phyloP scores from a whole-genome alignment of 2,329 filamentous ascomycete species.

The Didymellaceae sp. region DNA sequence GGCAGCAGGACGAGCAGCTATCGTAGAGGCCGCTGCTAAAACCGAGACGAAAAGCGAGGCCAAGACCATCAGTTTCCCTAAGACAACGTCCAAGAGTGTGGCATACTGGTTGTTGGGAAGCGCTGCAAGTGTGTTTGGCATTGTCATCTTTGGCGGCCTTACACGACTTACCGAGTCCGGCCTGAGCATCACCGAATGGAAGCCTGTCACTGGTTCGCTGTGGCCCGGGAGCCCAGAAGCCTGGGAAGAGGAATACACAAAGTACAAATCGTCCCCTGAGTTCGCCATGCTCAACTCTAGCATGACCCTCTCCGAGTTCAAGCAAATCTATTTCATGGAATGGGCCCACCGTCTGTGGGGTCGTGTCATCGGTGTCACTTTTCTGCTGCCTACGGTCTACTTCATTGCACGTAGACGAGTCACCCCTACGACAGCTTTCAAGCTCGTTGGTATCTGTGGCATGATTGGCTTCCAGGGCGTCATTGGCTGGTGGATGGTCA shows the following conservation, averaged over 20 bases:
- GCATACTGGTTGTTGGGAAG: conserved; percentile 94
- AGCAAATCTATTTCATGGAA: conserved; percentile 99
- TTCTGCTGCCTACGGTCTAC: conserved; percentile 86
- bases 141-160: conserved; percentile 92
- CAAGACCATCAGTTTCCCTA: conserved; percentile 54
- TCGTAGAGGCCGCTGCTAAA: conserved; percentile 22
- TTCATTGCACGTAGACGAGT: conserved; percentile 84
- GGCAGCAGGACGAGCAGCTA: conserved; percentile 19
- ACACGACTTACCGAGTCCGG: conserved; percentile 96
- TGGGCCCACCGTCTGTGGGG: conserved; percentile 97
- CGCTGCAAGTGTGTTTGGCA: conserved; percentile 92
- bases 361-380: conserved; percentile 85
- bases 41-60: conserved; percentile 9
- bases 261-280: conserved; percentile 91
- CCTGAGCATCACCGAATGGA: conserved; percentile 98
- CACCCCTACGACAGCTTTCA: conserved; percentile 75
- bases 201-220: conserved; percentile 88
- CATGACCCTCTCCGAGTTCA: conserved; percentile 94
- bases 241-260: conserved; percentile 92
- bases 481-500: conserved; percentile 99
- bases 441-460: conserved; percentile 80
- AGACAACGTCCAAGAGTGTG: conserved; percentile 75
- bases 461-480: conserved; percentile 95
- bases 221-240: conserved; percentile 79
- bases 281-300: conserved; percentile 90